Conservation (phyloP, 352 stramenopile species). For the Globisporangium paroecandrum region DNA sequence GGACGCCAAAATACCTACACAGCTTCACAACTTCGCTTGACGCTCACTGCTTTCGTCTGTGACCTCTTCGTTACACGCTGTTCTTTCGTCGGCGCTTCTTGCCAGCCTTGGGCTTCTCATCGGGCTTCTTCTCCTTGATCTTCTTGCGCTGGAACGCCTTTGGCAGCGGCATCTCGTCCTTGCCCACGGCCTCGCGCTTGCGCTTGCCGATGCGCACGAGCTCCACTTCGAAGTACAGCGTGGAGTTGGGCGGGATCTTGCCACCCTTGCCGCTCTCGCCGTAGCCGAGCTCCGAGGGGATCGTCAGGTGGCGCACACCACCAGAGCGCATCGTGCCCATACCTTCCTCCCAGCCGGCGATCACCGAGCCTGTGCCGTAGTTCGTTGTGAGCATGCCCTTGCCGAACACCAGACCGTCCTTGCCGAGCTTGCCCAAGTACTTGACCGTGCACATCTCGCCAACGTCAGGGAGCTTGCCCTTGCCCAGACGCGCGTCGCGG, state of each 20-base stretch:
- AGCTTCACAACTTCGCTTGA: neutral
- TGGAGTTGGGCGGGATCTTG: conserved; percentile 77
- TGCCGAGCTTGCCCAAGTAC: conserved; percentile 57
- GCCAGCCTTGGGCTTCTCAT: conserved; percentile 30
- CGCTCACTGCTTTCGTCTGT: neutral
- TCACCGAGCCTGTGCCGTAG: conserved; percentile 66
- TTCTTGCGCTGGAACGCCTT: conserved; percentile 72
- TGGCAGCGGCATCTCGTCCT: conserved; percentile 67
- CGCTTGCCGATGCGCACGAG: conserved; percentile 74
- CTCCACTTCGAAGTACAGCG: conserved; percentile 78
- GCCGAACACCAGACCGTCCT: conserved; percentile 64
- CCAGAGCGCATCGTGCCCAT: conserved; percentile 70
- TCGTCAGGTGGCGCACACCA: conserved; percentile 54
- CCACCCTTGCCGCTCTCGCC: conserved; percentile 57
- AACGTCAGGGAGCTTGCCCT: conserved; percentile 40
- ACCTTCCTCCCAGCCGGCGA: conserved; percentile 79
- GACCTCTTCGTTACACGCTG: conserved; percentile 15
- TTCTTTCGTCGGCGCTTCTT: conserved; percentile 39
- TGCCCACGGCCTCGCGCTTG: conserved; percentile 50
- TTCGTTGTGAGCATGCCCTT: conserved; percentile 72
- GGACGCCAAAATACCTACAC: neutral
- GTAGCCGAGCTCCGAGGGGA: conserved; percentile 65
- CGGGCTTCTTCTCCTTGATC: conserved; percentile 42
- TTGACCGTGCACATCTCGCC: conserved; percentile 78
- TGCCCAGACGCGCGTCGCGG: conserved; percentile 50